Conservation (phyloP, 768 basidiomycete species). For the Aureoboletus auriporus region DNA sequence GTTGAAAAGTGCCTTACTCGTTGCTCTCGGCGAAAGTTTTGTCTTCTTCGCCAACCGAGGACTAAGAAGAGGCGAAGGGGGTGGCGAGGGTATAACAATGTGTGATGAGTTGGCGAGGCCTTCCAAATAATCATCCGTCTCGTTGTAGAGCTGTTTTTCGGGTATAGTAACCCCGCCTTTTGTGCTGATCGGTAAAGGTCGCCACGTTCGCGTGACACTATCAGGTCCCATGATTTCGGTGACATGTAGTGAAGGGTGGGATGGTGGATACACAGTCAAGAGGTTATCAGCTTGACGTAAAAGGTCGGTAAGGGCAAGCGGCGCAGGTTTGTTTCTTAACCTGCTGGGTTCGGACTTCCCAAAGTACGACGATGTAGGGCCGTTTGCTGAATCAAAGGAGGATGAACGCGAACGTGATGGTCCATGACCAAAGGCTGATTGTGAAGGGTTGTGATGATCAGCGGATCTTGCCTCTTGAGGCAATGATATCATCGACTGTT, state of each 20-base stretch:
- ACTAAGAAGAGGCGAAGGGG: constrained; percentile 16
- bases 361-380: neutral
- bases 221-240: constrained; percentile 71
- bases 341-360: constrained; percentile 5
- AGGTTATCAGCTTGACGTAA: constrained; percentile 58
- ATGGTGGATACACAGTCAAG: constrained; percentile 54
- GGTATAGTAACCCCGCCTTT: constrained; percentile 7
- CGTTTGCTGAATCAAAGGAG: neutral
- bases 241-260: constrained; percentile 49
- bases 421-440: neutral
- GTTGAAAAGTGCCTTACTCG: constrained; percentile 7
- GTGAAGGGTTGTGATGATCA: neutral
- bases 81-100: constrained; percentile 24
- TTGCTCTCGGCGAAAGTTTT: constrained; percentile 6
- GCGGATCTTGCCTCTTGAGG: neutral
- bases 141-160: constrained; percentile 20
- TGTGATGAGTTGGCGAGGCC: constrained; percentile 19
- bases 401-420: constrained; percentile 6
- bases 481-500: neutral
- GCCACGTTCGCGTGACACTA: constrained; percentile 74
- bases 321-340: constrained; percentile 18
- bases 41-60: constrained; percentile 19
- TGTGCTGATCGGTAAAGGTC: constrained; percentile 25
- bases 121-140: constrained; percentile 27
- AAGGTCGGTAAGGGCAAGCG: constrained; percentile 44